phyloP scores from a whole-genome alignment of 2,329 filamentous ascomycete species.

The Coniochaeta ligniaria region DNA sequence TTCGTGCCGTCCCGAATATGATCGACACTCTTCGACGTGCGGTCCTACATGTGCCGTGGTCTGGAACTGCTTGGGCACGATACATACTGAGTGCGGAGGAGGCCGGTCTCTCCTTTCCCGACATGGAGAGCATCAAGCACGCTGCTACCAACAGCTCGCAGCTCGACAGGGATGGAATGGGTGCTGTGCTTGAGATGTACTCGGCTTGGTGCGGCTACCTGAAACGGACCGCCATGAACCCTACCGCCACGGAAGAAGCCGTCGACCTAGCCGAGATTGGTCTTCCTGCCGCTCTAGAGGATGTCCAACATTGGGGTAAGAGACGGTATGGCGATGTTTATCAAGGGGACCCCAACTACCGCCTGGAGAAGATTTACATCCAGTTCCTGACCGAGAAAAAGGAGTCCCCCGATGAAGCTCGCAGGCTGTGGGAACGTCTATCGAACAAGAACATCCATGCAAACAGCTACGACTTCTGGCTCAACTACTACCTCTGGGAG shows the following conservation, averaged over 20 bases:
- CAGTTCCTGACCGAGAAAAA: conserved; percentile 86
- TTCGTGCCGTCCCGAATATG: conserved; percentile 35
- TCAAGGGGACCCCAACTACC: conserved; percentile 80
- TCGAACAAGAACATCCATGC: conserved; percentile 55
- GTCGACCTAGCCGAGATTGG: conserved; percentile 86
- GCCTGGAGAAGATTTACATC: conserved; percentile 85
- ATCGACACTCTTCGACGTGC: conserved; percentile 73
- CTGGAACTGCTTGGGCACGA: conserved; percentile 82
- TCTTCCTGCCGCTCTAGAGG: conserved; percentile 77
- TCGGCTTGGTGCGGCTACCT: conserved; percentile 93
- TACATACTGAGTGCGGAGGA: conserved; percentile 81
- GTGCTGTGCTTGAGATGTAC: conserved; percentile 84
- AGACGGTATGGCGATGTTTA: conserved; percentile 67
- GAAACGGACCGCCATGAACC: conserved; percentile 73
- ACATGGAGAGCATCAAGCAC: conserved; percentile 87
- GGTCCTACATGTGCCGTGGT: conserved; percentile 89
- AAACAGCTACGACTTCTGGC: conserved; percentile 88
- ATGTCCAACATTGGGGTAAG: conserved; percentile 73
- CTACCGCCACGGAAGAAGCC: conserved; percentile 70
- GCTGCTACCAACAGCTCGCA: conserved; percentile 80
- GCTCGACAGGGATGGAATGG: conserved; percentile 78
- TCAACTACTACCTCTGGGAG: conserved; percentile 88
- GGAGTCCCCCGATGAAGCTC: conserved; percentile 67
- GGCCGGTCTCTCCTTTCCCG: conserved; percentile 65
- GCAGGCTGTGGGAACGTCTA: conserved; percentile 69